Base-by-base conservation (phyloP, 805 yeast species). In the Barnettozyma sucrosica region DNA sequence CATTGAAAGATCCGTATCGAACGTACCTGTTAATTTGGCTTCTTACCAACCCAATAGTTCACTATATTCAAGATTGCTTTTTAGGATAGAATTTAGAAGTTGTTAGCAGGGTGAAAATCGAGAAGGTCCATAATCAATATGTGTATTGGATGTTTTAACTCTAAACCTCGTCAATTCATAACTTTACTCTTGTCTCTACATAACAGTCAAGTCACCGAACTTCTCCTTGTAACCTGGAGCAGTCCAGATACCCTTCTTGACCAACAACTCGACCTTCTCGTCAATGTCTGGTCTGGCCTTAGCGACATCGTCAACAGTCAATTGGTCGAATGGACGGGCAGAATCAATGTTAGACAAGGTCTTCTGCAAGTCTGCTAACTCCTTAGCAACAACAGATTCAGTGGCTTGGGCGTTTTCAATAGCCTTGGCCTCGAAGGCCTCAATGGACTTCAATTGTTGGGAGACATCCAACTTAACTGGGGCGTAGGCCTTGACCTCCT, bases 201-300 rank as follows among this genome's bases (percentile, higher is more conserved):
- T 93, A 69, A 89, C 89, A 64, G 92, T 89, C 74, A 92, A 81
- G 69, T 86, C 88, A 72, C 98, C 98, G 71, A 93, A 93, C 83
- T 90, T 93, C 74, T 93, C 98, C 74, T 86, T 83, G 83, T 93
- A 93, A 63, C 97, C 96, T 63, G 98, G 98, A 61, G 90, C 95
- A 66, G 87, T 88, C 95, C 96, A 90, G 77, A 86, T 86, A 73
- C 97, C 96, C 79, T 90, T 84, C 80, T 84, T 81, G 63, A 93
- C 89, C 93, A 92, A 84, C 75, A 89, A 89, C 64, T 75, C 79
- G 60, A 90, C 96, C 85, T 93, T 93, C 61, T 87, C 90, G 67
- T 92, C 96, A 68, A 93, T 84, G 70, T 93, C 98, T 63, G 99
- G 98, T 76, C 93, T 87, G 56, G 97, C 98, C 77, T 81, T 81